Conservation (phyloP, 768 basidiomycete genomes). For the Dentipellis sp. region DNA sequence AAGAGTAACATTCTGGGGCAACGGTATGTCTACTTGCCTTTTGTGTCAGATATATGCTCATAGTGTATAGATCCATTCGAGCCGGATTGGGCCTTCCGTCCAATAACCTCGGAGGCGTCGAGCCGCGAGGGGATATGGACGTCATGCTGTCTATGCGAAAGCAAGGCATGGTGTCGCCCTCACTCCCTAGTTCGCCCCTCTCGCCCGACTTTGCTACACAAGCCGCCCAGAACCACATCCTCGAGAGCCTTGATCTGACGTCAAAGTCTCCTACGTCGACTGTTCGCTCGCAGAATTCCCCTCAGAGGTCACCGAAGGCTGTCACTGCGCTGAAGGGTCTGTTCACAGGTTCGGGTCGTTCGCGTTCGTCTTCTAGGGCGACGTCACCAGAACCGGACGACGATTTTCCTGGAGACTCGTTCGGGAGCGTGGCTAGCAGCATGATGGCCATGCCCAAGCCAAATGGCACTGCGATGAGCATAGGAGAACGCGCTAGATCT, state of each 20-base stretch:
- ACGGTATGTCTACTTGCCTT: constrained; percentile 33
- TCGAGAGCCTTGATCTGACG: background rate
- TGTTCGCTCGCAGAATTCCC: constrained; percentile 15
- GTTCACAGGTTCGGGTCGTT: constrained; percentile 39
- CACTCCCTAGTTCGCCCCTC: constrained; percentile 15
- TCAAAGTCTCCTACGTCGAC: constrained; percentile 18
- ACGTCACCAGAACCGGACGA: constrained; percentile 20
- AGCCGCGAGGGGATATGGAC: constrained; percentile 74
- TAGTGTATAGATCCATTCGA: constrained; percentile 45
- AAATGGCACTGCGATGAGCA: constrained; percentile 22
- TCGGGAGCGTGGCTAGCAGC: constrained; percentile 44
- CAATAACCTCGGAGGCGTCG: constrained; percentile 33
- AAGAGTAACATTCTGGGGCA: constrained; percentile 66
- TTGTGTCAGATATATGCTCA: too few relatives aligned
- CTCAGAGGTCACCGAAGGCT: constrained; percentile 19
- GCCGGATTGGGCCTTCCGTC: constrained; percentile 51
- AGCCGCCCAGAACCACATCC: background rate
- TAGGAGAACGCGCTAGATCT: constrained; percentile 14
- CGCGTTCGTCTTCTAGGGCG: constrained; percentile 45
- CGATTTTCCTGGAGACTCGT: constrained; percentile 41
- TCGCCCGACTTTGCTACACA: background rate
- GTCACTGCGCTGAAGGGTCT: constrained; percentile 55
- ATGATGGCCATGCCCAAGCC: constrained; percentile 43
- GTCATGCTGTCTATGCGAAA: constrained; percentile 75
- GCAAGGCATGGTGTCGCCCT: constrained; percentile 42